Evolutionary conservation across 2,329 filamentous ascomycete genomes (phyloP).

Genomic region (Penicillium sclerotigenum): DNA sequence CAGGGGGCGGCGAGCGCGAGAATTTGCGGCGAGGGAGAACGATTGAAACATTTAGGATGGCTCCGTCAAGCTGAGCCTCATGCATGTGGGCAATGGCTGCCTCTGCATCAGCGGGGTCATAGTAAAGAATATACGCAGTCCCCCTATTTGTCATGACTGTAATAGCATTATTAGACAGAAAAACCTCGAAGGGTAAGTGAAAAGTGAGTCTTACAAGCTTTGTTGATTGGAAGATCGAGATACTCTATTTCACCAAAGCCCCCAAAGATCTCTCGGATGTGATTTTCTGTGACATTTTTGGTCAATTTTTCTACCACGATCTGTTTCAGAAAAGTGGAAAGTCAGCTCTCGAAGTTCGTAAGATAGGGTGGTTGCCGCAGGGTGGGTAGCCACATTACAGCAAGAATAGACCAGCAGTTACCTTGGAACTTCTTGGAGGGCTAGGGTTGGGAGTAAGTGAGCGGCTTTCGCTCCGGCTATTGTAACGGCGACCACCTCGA

Average conservation of each 20-base stretch:
- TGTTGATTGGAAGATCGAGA: constrained; percentile 85
- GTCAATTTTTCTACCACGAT: constrained; percentile 95
- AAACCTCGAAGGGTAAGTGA: not conserved
- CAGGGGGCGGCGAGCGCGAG: constrained; percentile 71
- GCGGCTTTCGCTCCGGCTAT: constrained; percentile 33
- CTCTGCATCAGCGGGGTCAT: constrained; percentile 74
- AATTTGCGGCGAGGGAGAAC: constrained; percentile 81
- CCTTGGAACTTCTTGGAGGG: constrained; percentile 38
- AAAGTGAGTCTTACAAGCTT: constrained; percentile 61
- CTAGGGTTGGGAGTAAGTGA: constrained; percentile 26
- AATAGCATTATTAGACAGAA: not conserved
- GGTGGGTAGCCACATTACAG: not conserved
- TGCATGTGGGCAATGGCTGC: constrained; percentile 94
- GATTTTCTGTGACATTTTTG: constrained; percentile 86
- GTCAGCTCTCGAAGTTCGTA: not conserved
- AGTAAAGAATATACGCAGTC: constrained; percentile 87
- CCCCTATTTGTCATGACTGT: constrained; percentile 84
- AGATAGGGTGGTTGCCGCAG: not conserved
- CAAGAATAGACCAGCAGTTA: constrained; percentile 11
- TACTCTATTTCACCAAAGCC: constrained; percentile 81
- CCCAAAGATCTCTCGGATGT: constrained; percentile 89
- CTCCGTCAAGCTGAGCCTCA: constrained; percentile 88
- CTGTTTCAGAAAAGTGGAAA: constrained; percentile 29
- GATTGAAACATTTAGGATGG: constrained; percentile 79
- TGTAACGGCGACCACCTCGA: constrained; percentile 41